These are phyloP conservation scores for Aspergillus neoniger DNA, from an alignment of 2,329 filamentous ascomycete genomes.

Conservation along the genomic window DNA sequence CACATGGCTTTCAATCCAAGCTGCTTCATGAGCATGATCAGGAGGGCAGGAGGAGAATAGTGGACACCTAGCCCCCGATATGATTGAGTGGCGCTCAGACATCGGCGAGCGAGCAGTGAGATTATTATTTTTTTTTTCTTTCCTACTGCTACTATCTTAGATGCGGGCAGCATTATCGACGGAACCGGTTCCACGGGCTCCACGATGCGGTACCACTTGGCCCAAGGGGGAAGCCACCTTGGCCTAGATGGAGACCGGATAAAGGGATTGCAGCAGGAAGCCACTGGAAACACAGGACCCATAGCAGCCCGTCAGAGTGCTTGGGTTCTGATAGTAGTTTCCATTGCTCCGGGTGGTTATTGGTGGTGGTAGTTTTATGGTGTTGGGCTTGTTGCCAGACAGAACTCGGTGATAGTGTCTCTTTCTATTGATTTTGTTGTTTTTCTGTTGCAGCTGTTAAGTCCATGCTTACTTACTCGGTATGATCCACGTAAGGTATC, in stretches of 20 bases:
- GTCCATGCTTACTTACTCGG: no score
- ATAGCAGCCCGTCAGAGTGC: neutral
- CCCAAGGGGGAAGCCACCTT: conserved; percentile 16
- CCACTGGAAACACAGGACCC: neutral
- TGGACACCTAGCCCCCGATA: conserved; percentile 18
- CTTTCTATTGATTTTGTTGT: neutral
- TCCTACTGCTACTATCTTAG: conserved; percentile 16
- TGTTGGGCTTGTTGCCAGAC: neutral
- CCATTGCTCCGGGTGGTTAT: neutral
- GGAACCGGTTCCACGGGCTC: conserved; percentile 26
- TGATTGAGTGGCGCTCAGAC: conserved; percentile 18
- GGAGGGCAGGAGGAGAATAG: conserved; percentile 2
- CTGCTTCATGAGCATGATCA: conserved; percentile 7
- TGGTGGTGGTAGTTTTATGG: neutral
- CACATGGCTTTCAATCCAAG: conserved; percentile 1
- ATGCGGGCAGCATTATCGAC: conserved; percentile 18
- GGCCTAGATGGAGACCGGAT: neutral
- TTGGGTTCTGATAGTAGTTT: neutral
- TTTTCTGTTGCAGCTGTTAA: neutral
- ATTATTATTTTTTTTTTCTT: neutral
- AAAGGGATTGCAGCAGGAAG: neutral
- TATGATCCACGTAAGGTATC: no score
- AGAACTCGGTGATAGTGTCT: neutral
- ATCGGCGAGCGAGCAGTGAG: neutral
- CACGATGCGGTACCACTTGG: conserved; percentile 27